Evolutionary conservation across 2,329 filamentous ascomycete genomes (phyloP), one percentile per base, ranked within the genome.

Genomic region (Paecilomyces dactylethromorphus): DNA sequence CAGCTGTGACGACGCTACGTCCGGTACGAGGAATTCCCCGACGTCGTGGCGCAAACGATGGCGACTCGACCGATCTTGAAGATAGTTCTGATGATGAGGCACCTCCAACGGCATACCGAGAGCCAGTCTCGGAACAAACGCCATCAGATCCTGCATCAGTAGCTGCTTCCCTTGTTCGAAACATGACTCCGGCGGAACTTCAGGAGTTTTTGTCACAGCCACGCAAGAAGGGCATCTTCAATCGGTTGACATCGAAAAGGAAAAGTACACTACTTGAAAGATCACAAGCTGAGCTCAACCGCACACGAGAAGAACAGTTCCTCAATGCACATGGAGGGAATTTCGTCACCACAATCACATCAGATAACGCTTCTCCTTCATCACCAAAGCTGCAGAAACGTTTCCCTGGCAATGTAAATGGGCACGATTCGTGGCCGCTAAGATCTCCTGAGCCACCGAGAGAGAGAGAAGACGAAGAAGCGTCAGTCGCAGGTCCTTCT

Each of bases 21-120:
- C 85, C 82, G 53, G 85, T 87, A 2, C 80, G 82, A 59, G 84
- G 83, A 51, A 89, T 84, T 59, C 86, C 80, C 13, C 81, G 78
- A 54, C 84, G 72, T n/a, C 74, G 81, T 57, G 81, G 85, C 57
- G 79, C 80, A 55, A 79, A 86, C 56, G 82, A 87, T 56, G 82
- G 84, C 39, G 86, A 87, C 59, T 85, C 85, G 1, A 83, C 84
- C 18, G 84, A 87, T 53, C 72, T 86, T 2, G 82, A 83, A 1
- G 84, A 88, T 65, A 86, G 81, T 61, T 84, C 83, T 31, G 82
- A 86, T 52, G 80, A 83, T 22, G 76, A 78, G 54, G 59, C 64
- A 15, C 65, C 60, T 5, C 62, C 58, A 6, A 60, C 63, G 52
- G 64, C 69, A 3, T 68, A 67, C 15, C 66, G 69, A 59, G 59